Base-by-base conservation (phyloP, 1,139 yeast species). In the Taphrina confusa region DNA sequence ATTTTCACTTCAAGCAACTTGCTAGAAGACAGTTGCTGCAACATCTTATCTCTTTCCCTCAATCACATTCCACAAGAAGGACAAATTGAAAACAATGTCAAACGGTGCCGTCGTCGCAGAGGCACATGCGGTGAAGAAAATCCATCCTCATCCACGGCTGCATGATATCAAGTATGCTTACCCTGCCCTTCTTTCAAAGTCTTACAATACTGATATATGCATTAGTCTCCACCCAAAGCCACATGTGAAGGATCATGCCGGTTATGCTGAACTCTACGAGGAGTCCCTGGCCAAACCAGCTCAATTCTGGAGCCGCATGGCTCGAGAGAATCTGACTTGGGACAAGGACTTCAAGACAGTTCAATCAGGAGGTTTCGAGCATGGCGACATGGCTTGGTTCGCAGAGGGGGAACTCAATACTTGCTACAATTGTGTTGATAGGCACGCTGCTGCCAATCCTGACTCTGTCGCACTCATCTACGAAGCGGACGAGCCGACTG, bases 401-500 rank as follows among this genome's bases (percentile, higher is more conserved):
- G 75, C 89, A 58, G 92, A 89, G 65, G 98, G 98, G 71, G 85
- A 87, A 76, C 81, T 92, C 73, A 92, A 92, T 71, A 97, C 98
- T 54, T 80, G 89, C 63, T 91, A 85, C 78, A 92, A 92, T 79
- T 87, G 96, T 81, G 96, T 92, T 67, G 98, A 92, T 76, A 84
- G 97, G 78, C 95, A 89, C 72, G 98, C 98, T 8, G 80, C 86
- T 66, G 80, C 80, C 61, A 85, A 81, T 72, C 98, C 98, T 62
- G 82, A 89, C 71, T 89, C 90, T 66, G 66, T 71, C 34, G 98
- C 98, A 63, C 78, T 92, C 65, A 86, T 91, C 68, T 91, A 87
- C 77, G 98, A 92, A 77, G 97, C 97, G 61, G 98, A 92, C 73
- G 94, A 87, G 68, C 95, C 89, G 73, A 76, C 75, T 57, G 95